Percentiles rank a stretch among this genome's conserved stretches.
These are phyloP conservation scores for Mycena chlorophos DNA, from an alignment of 768 basidiomycete genomes.

Conservation along the genomic window DNA sequence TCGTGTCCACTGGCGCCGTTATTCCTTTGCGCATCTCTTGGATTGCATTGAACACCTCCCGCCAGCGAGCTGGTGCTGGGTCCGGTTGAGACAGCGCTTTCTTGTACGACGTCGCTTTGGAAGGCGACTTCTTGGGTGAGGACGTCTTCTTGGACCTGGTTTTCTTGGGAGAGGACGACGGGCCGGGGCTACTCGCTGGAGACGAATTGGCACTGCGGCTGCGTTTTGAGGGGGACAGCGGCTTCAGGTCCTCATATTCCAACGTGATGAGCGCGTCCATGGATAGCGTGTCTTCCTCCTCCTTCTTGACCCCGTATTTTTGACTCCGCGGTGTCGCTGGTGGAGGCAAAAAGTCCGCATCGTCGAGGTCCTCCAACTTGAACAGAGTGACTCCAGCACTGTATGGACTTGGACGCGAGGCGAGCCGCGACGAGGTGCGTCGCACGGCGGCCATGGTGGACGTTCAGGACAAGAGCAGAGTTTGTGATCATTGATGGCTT, in stretches of 20 bases:
- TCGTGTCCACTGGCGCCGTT: slow-evolving; percentile 87
- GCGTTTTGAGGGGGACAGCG: too few species aligned
- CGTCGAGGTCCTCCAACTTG: slow-evolving; percentile 25
- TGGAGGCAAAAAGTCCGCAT: slow-evolving; percentile 12
- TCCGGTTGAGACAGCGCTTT: slow-evolving; percentile 60
- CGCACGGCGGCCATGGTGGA: slow-evolving; percentile 24
- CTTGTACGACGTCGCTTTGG: slow-evolving; percentile 15
- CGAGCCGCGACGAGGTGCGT: slow-evolving; percentile 33
- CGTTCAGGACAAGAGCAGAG: background rate
- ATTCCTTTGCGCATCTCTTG: slow-evolving; percentile 72
- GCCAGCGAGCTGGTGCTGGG: slow-evolving; percentile 67
- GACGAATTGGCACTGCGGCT: too few species aligned
- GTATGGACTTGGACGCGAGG: slow-evolving; percentile 45
- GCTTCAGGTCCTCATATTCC: background rate
- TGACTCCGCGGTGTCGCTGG: slow-evolving; percentile 27
- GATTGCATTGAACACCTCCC: slow-evolving; percentile 68
- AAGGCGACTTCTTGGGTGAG: too few species aligned
- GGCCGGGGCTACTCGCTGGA: too few species aligned
- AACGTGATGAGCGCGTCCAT: background rate
- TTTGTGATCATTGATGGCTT: background rate
- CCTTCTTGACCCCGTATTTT: slow-evolving; percentile 34
- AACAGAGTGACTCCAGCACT: slow-evolving; percentile 44
- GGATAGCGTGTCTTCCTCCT: slow-evolving; percentile 9
- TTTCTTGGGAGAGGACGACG: too few species aligned
- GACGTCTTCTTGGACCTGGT: too few species aligned